Base-by-base conservation (phyloP, 1,139 yeast genomes). In the Yamadazyma mexicana region DNA sequence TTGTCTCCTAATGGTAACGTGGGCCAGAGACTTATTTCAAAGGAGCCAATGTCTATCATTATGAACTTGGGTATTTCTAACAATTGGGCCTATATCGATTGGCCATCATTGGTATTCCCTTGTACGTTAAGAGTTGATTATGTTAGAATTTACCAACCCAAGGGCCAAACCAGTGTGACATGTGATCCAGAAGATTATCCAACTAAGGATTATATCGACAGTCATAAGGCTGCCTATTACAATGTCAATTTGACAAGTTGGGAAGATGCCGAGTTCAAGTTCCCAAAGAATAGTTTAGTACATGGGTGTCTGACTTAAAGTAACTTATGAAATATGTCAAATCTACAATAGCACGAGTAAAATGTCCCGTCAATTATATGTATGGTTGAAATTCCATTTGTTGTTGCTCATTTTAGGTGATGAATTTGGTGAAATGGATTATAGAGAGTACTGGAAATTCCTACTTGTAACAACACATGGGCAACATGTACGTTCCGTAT, bases 31-130 rank as follows among this genome's bases (percentile, higher is more conserved):
- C 59, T 73, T 41, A 75, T 88, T 35, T 74, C 92, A 12, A 82
- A 83, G 59, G 96, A 88, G 58, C 96, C 96, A 44, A 86, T 88
- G 95, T 73, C 88, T 2, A 69, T 88, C 28, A 68, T 88, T 47
- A 58, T 87, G 69, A 87, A 87, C 59, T 61, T 87, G 60, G 96
- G 94, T 60, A 63, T 87, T 38, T 87, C 95, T 6, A 80, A 81
- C 47, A 77, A 80, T 40, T 87, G 95, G 95, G 83, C 87, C 1
- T 83, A 83, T 56, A 86, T 87, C 47, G 86, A 85, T 58, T 86
- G 95, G 94, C 72, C 76, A 26, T 69, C 79, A 11, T 62, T 87
- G 34, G 57, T 61, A 30, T 87, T 87, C 74, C 96, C 96, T 1
- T 73, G 76, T 2, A 72, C 73, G 2, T 63, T 87, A 73, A 66